Base-by-base conservation (phyloP, 108 stramenopile genomes). In the Discostella pseudostelligera region DNA sequence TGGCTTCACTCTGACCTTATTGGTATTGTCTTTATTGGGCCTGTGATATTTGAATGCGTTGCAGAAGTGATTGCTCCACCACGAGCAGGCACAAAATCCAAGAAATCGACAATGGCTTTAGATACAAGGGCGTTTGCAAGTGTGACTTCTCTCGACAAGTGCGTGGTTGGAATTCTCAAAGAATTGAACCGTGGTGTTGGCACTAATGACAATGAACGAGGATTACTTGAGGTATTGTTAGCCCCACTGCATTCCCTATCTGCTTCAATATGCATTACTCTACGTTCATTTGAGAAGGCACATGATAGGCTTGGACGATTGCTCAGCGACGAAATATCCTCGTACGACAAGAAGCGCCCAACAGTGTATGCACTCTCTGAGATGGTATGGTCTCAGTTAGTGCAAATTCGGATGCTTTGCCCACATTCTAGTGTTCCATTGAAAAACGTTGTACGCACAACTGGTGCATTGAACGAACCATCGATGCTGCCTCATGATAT, bases 371-470 rank as follows among this genome's bases (percentile, higher is more conserved):
- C 58, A 0, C 10, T 67, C 3, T 71, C 76, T 14, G 69, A 71
- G 46, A 43, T 57, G n/a, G 20, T 77, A 14, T 77, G 76, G 76
- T 71, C 70, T 10, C 76, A 77, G 35, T 32, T 67, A 6, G 51
- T 74, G 16, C n/a, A 53, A 35, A 24, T 70, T 11, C 50, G 51
- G 4, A 70, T 61, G 60, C 16, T 26, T 22, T 70, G 59, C 36
- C 65, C 65, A 50, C 32, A 3, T 32, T 40, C 50, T 4, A 49
- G 39, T 24, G 4, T 29, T 24, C n/a, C 58, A 32, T 54, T 55
- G 22, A 28, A 7, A n/a, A 42, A 50, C 16, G 53, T 26, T 20
- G 26, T 12, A 11, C n/a, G 13, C n/a, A 25, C 0, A 17, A 54
- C 24, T 20, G 25, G 4, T 32, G 37, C 36, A 8, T 39, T 17